These are phyloP conservation scores for Pichia sp. DNA, from an alignment of 1,139 yeast genomes.

Conservation along the genomic window DNA sequence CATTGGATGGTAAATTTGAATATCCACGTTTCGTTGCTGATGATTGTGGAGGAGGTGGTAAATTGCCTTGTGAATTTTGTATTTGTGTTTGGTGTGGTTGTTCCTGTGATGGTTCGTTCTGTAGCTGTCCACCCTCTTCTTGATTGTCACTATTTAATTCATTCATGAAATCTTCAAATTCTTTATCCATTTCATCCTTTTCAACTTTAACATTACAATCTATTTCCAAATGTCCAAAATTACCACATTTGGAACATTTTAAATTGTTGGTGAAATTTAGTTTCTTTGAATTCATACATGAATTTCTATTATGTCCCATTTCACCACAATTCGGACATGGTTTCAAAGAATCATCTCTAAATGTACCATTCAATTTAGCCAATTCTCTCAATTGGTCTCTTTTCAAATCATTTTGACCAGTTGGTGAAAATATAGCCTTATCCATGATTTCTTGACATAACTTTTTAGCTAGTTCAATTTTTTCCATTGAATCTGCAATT, in stretches of 20 bases:
- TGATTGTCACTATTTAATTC: conserved; percentile 38
- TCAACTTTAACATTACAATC: conserved; percentile 57
- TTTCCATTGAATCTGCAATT: conserved; percentile 76
- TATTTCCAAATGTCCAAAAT: conserved; percentile 77
- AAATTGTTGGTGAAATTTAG: conserved; percentile 50
- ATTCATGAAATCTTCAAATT: conserved; percentile 45
- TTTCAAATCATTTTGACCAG: conserved; percentile 87
- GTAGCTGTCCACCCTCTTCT: not conserved
- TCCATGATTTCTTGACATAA: conserved; percentile 72
- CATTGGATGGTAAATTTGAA: not conserved
- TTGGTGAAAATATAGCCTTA: conserved; percentile 82
- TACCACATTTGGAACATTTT: conserved; percentile 74
- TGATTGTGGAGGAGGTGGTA: too few species aligned
- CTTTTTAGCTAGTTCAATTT: conserved; percentile 67
- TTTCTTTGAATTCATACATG: conserved; percentile 51
- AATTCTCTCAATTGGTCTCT: conserved; percentile 85
- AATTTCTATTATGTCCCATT: conserved; percentile 54
- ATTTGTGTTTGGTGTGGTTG: not conserved
- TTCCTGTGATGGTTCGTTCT: not conserved
- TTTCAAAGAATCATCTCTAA: conserved; percentile 64
- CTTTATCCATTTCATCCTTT: conserved; percentile 33
- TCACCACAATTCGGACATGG: conserved; percentile 57
- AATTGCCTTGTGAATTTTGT: too few species aligned
- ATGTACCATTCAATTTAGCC: conserved; percentile 91
- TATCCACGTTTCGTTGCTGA: not conserved